Conservation (phyloP, 352 stramenopile species). For the Phytophthora idaei region DNA sequence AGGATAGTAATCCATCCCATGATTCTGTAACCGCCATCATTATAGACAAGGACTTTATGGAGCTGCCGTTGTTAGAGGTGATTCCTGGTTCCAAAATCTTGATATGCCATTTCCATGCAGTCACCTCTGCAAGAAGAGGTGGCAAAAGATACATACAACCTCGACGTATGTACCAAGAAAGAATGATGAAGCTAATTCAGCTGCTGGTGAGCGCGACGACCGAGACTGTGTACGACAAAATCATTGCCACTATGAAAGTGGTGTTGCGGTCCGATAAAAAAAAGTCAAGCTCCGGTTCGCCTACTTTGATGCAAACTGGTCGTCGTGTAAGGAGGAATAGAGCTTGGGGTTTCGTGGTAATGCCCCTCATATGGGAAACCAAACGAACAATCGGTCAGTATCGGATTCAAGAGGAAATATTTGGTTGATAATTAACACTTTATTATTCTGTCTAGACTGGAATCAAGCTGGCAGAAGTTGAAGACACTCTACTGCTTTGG, state of each 20-base stretch:
- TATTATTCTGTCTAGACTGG: not conserved
- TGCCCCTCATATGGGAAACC: conserved; percentile 3
- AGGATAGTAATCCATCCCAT: no score
- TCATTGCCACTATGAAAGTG: conserved; percentile 12
- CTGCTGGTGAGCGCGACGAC: not conserved
- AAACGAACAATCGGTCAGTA: conserved; percentile 9
- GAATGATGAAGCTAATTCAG: not conserved
- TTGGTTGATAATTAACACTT: not conserved
- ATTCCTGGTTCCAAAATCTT: no score
- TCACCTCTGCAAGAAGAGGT: no score
- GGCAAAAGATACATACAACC: no score
- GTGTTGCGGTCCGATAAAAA: not conserved
- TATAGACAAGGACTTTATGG: no score
- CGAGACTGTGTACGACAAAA: not conserved
- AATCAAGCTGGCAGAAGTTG: conserved; percentile 16
- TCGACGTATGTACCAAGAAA: no score
- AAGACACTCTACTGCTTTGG: conserved; percentile 10
- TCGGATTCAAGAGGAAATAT: not conserved
- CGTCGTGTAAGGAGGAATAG: conserved; percentile 8
- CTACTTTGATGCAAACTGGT: conserved; percentile 15
- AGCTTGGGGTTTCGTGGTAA: not conserved
- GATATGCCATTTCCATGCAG: no score
- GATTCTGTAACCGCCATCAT: no score
- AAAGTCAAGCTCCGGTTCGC: not conserved
- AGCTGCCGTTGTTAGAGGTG: no score